These are phyloP conservation scores for Colletotrichum tamarilloi DNA, from an alignment of 2,329 filamentous ascomycete species.

Conservation along the genomic window DNA sequence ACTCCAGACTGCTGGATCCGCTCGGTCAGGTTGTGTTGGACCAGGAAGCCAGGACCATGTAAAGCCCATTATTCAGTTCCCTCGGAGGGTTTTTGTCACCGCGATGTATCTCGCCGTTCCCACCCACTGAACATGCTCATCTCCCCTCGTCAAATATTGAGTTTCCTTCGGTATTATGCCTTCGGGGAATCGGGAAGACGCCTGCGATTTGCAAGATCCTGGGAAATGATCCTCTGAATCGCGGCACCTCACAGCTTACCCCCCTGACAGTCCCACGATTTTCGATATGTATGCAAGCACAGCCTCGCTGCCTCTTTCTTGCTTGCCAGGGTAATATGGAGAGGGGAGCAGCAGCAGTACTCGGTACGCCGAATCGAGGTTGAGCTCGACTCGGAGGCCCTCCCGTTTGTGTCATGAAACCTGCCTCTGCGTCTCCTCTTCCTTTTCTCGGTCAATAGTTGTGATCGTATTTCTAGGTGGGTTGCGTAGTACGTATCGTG, in stretches of 20 bases:
- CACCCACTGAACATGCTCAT: conserved; percentile 17
- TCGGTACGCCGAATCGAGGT: conserved; percentile 14
- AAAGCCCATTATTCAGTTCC: not conserved
- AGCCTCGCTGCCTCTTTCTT: conserved; percentile 19
- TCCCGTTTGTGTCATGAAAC: conserved; percentile 20
- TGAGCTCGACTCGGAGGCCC: conserved; percentile 31
- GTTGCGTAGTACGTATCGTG: conserved; percentile 13
- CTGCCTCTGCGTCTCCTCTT: not conserved
- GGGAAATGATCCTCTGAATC: conserved; percentile 36
- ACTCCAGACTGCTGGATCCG: conserved; percentile 20
- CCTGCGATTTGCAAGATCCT: conserved; percentile 36
- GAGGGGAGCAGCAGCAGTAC: not conserved
- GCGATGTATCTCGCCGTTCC: not conserved
- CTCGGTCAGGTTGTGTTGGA: not conserved
- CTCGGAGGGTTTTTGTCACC: conserved; percentile 22
- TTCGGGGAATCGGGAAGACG: conserved; percentile 31
- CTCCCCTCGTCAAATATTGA: not conserved
- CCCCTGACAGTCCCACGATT: conserved; percentile 17
- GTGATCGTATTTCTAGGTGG: conserved; percentile 5
- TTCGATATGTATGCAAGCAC: conserved; percentile 32
- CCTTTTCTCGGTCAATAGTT: not conserved
- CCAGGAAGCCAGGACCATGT: not conserved
- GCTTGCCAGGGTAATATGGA: not conserved
- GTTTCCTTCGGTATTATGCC: conserved; percentile 21
- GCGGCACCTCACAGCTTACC: conserved; percentile 14